phyloP scores from a whole-genome alignment of 257 asterid genomes.

The Solanum stenotomum region DNA sequence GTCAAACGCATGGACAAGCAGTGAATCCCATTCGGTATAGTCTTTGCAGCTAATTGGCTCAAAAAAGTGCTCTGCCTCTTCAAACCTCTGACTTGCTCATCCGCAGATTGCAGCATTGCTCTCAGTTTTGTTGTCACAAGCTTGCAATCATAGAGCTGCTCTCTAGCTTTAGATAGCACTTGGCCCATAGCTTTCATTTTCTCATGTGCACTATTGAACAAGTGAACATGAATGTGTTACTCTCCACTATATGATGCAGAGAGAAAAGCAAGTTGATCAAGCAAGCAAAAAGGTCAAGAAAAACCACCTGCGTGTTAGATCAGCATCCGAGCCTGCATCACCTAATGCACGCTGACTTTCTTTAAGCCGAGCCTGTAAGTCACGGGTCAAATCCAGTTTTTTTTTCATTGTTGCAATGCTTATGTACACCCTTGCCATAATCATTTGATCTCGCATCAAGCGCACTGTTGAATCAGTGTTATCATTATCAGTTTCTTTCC shows the following conservation, averaged over 20 bases:
- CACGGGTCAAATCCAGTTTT: slow-evolving; percentile 58
- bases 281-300: not conserved
- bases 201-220: slow-evolving; percentile 60
- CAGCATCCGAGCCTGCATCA: slow-evolving; percentile 77
- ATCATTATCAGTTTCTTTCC: slow-evolving; percentile 87
- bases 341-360: slow-evolving; percentile 96
- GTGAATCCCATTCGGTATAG: slow-evolving; percentile 93
- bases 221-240: slow-evolving; percentile 7
- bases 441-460: slow-evolving; percentile 91
- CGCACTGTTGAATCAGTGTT: slow-evolving; percentile 87
- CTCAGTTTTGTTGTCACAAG: slow-evolving; percentile 86
- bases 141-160: slow-evolving; percentile 84
- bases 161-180: slow-evolving; percentile 79
- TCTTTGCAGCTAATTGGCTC: slow-evolving; percentile 95
- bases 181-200: slow-evolving; percentile 88
- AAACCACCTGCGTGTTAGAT: slow-evolving; percentile 57
- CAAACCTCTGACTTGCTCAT: slow-evolving; percentile 93
- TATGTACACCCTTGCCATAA: slow-evolving; percentile 88
- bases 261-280: not conserved
- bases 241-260: slow-evolving; percentile 8
- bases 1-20: slow-evolving; percentile 91
- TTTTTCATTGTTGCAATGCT: slow-evolving; percentile 80
- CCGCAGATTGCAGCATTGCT: slow-evolving; percentile 97
- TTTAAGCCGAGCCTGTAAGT: slow-evolving; percentile 70
- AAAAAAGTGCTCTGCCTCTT: slow-evolving; percentile 98